These are phyloP conservation scores for Ochromonas danica DNA, from an alignment of 108 stramenopile species.

Conservation along the genomic window DNA sequence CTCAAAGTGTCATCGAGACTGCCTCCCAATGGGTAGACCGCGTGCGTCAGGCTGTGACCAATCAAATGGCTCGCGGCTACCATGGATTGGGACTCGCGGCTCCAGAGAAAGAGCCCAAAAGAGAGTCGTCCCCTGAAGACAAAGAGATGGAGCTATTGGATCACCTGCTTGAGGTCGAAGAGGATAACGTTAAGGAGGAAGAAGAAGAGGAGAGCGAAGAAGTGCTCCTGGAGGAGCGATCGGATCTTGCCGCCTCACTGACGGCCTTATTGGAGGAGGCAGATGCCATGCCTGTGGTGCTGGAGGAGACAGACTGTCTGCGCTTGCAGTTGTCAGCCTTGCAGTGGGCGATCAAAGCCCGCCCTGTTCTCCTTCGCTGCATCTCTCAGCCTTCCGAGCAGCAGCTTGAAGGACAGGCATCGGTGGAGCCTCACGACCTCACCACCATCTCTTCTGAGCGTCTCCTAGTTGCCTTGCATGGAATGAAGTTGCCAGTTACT, in stretches of 20 bases:
- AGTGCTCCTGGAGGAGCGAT: not conserved
- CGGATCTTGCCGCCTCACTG: not conserved
- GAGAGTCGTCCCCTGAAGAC: not conserved
- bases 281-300: not conserved
- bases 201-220: not conserved
- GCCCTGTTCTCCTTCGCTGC: not conserved
- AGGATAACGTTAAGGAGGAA: not conserved
- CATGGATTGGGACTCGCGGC: not conserved
- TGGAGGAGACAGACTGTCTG: not conserved
- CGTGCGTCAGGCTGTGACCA: not conserved
- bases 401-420: not conserved
- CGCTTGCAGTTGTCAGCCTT: not conserved
- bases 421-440: not conserved
- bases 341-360: not conserved
- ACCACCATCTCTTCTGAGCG: not conserved
- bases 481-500: no score
- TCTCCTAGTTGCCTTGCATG: not conserved
- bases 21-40: not conserved
- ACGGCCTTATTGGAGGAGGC: not conserved
- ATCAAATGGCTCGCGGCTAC: not conserved
- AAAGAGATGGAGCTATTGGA: not conserved
- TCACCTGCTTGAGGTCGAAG: not conserved
- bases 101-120: not conserved
- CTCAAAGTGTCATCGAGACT: not conserved
- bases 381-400: not conserved